Base-by-base conservation (phyloP, 768 basidiomycete genomes). In the Hemileccinum rubropunctum region DNA sequence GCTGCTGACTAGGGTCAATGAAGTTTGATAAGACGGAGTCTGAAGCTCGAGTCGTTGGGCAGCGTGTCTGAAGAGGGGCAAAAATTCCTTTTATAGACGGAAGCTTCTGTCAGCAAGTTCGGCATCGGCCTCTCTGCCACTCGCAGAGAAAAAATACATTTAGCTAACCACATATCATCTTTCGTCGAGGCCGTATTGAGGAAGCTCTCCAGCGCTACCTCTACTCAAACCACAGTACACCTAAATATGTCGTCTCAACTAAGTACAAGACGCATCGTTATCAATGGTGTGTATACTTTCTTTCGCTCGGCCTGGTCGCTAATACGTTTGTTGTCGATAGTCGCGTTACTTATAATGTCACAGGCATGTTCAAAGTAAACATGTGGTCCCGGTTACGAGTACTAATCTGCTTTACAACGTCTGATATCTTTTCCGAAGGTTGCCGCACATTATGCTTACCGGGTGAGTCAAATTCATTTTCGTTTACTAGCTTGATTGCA, bases 371-470 rank as follows among this genome's bases (percentile, higher is more conserved):
- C 8, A 34, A 20, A 3, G 59, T 8, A 41, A 17, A 15, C 20
- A 13, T 23, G n/a, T 23, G 18, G 12, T 17, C 4, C 13, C 18
- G 15, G 32, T 13, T 15, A 13, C 8, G 12, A 34, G 12, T 35
- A 8, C 42, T 48, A 51, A 60, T 45, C 44, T 12, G 10, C 38
- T 42, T 33, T 23, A 11, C 14, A 30, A 51, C 23, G 21, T 34
- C 41, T 34, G 32, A 10, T 15, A 3, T 42, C 33, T 45, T 60
- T 42, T 20, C 10, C 23, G 52, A 79, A 91, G 88, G 84, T 83
- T 69, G 89, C 88, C 30, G 69, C 84, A 54, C 90, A 84, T 65
- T 91, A 89, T 65, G 84, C 88, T 27, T 73, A 89, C 52, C 76
- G 79, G 62, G 88, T 87, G 53, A 59, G 83, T 73, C n/a, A 21